A percentile compares a stretch with the other conserved stretches of the same genome.
Evolutionary conservation across 1,139 yeast species (phyloP).

Genomic region (Pichia sp.): DNA sequence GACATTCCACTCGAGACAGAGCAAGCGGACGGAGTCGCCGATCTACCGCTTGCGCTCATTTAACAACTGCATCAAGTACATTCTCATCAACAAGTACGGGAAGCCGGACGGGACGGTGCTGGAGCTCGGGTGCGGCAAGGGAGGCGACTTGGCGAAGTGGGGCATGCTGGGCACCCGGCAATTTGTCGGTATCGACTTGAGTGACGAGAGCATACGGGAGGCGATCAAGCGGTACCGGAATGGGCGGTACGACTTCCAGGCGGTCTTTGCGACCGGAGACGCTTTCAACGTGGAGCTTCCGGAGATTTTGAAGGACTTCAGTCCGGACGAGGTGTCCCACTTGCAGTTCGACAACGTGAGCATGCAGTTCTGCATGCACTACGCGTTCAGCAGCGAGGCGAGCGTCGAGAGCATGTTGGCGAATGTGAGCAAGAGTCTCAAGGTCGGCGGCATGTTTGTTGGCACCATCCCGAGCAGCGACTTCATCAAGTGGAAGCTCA

Average conservation of each 20-base stretch:
- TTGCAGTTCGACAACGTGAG: constrained; percentile 88
- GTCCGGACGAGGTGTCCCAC: constrained; percentile 46
- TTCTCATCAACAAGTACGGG: constrained; percentile 69
- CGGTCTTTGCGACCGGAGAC: constrained; percentile 85
- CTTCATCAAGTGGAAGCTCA: constrained; percentile 63
- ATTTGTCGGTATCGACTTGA: constrained; percentile 86
- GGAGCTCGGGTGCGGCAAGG: constrained; percentile 96
- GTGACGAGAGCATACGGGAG: constrained; percentile 81
- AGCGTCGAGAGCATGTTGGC: constrained; percentile 68
- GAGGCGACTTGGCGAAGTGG: constrained; percentile 94
- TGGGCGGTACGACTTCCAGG: constrained; percentile 60
- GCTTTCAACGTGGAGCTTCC: constrained; percentile 72
- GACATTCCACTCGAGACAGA: constrained; percentile 62
- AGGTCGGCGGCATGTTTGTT: constrained; percentile 78
- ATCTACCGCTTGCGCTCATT: constrained; percentile 82
- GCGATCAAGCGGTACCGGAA: constrained; percentile 70
- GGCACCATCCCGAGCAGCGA: constrained; percentile 96
- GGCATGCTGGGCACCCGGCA: constrained; percentile 68
- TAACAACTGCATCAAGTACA: constrained; percentile 87
- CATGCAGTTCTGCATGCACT: constrained; percentile 88
- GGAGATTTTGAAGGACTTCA: constrained; percentile 53
- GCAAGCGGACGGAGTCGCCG: constrained; percentile 71
- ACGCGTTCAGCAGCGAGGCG: constrained; percentile 84
- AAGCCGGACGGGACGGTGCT: constrained; percentile 54
- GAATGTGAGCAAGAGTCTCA: constrained; percentile 72